Evolutionary conservation across 768 basidiomycete genomes (phyloP).

Genomic region (Russula olivacea): DNA sequence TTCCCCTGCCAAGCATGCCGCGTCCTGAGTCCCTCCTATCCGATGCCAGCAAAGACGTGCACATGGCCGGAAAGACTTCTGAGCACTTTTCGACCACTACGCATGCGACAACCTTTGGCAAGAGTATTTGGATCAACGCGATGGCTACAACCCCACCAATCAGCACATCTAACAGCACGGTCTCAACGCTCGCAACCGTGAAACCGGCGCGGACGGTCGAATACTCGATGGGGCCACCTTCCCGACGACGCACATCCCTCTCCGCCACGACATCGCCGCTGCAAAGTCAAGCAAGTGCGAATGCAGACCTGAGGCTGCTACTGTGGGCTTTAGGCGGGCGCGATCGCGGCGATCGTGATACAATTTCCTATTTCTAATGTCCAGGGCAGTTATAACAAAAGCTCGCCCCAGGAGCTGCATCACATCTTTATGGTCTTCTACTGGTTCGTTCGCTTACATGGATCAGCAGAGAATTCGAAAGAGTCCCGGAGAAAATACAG

Average conservation of each 20-base stretch:
- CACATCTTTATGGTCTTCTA: too few relatives aligned
- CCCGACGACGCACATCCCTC: constrained; percentile 15
- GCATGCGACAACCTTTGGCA: constrained; percentile 19
- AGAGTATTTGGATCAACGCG: constrained; percentile 23
- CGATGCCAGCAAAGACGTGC: constrained; percentile 2
- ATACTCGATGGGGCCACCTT: constrained; percentile 12
- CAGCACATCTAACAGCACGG: neutral
- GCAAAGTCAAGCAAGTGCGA: too few relatives aligned
- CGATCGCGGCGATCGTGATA: neutral
- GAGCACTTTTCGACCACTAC: constrained; percentile 5
- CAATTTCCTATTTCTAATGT: too few relatives aligned
- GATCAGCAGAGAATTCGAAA: too few relatives aligned
- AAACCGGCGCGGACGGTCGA: constrained; percentile 4
- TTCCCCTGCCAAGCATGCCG: too few relatives aligned
- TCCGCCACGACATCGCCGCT: constrained; percentile 11
- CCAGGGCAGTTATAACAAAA: too few relatives aligned
- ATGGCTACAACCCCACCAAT: neutral
- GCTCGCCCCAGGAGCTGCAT: too few relatives aligned
- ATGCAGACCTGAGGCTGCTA: too few relatives aligned
- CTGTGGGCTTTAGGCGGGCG: too few relatives aligned
- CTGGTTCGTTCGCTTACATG: too few relatives aligned
- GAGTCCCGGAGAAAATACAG: too few relatives aligned
- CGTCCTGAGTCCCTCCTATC: constrained; percentile 22
- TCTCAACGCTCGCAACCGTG: constrained; percentile 15
- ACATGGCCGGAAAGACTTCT: constrained; percentile 12